A percentile compares a stretch with the other conserved stretches of the same genome.
Evolutionary conservation across 768 basidiomycete genomes (phyloP).

Genomic region (Podaxis sp.): DNA sequence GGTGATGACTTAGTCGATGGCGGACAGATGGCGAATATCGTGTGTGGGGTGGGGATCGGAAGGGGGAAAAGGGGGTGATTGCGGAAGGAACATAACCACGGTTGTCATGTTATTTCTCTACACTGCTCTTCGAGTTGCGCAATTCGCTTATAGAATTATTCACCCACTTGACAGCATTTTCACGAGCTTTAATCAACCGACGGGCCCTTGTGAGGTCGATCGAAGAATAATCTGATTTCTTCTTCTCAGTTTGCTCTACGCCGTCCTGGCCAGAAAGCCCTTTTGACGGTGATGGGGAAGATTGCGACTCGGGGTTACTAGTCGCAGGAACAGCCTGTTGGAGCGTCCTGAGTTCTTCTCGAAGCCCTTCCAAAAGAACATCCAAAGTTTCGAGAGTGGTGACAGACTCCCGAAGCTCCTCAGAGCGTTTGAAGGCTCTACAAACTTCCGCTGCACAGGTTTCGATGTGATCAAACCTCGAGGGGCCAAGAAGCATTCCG

Average conservation of each 20-base stretch:
- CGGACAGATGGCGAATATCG: neutral
- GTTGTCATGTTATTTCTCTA: neutral
- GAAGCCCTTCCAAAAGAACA: constrained; percentile 51
- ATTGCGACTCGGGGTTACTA: neutral
- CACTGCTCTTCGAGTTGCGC: neutral
- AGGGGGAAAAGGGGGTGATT: neutral
- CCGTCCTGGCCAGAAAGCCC: neutral
- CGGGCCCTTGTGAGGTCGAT: constrained; percentile 60
- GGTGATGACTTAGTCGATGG: neutral
- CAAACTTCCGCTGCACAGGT: constrained; percentile 74
- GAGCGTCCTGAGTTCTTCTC: constrained; percentile 34
- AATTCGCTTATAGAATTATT: constrained; percentile 24
- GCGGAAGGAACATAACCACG: neutral
- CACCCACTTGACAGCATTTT: constrained; percentile 62
- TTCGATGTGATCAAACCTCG: constrained; percentile 74
- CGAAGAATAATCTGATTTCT: constrained; percentile 45
- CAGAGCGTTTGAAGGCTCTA: constrained; percentile 56
- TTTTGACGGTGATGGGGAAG: neutral
- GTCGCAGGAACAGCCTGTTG: neutral
- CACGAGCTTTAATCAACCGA: constrained; percentile 64
- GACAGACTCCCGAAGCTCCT: constrained; percentile 63
- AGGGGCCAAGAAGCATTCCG: constrained; percentile 74
- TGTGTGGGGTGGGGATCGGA: neutral
- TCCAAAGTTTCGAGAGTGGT: constrained; percentile 57
- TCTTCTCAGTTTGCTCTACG: constrained; percentile 12